A percentile compares a stretch with the other conserved stretches of the same genome.
Evolutionary conservation across 257 asterid species (phyloP).

Genomic region (Verbascum thapsus): DNA sequence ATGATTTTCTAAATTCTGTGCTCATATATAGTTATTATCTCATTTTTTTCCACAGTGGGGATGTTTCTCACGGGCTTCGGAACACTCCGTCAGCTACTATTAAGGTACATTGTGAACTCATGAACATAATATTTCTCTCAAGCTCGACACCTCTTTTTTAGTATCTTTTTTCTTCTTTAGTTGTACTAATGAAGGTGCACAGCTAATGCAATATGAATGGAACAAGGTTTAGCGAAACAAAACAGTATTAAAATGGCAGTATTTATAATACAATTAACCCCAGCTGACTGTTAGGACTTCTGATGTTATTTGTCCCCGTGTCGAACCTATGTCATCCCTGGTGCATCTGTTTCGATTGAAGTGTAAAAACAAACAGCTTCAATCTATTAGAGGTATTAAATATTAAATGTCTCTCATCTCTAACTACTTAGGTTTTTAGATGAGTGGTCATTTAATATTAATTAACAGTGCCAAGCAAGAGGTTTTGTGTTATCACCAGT

Average conservation of each 20-base stretch:
- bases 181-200: no score
- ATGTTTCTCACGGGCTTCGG: conserved; percentile 85
- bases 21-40: conserved; percentile 31
- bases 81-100: conserved; percentile 81
- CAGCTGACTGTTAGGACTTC: background rate
- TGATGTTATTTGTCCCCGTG: background rate
- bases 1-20: conserved; percentile 15
- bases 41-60: conserved; percentile 58
- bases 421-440: no score
- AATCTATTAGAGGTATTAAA: no score
- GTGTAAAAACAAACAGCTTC: no score
- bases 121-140: conserved; percentile 12
- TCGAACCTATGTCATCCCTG: background rate
- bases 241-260: background rate
- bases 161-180: background rate
- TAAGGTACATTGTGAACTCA: conserved; percentile 48
- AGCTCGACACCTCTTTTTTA: conserved; percentile 9
- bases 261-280: background rate
- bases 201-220: background rate
- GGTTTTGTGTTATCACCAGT: no score
- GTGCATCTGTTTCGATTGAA: background rate
- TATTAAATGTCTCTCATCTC: no score
- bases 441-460: no score
- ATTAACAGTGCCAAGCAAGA: no score
- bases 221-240: background rate